phyloP scores from a whole-genome alignment of 306 rosid genomes.

The Bauhinia variegata region DNA sequence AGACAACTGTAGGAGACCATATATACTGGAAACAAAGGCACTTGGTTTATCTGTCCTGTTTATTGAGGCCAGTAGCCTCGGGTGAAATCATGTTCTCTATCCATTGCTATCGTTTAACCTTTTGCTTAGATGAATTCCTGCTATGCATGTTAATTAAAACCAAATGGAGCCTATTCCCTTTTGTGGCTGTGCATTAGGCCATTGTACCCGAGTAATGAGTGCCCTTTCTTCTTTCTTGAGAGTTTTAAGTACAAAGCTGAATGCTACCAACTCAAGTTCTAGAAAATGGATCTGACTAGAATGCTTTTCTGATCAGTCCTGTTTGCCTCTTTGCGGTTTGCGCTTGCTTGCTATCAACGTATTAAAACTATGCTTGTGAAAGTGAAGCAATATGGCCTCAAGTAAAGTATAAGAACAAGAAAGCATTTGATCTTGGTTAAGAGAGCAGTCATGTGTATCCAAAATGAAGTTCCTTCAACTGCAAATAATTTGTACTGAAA shows the following conservation, averaged over 20 bases:
- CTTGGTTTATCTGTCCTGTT: not conserved
- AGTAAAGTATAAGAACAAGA: not conserved
- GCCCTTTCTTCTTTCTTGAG: slow-evolving; percentile 33
- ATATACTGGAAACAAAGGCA: not conserved
- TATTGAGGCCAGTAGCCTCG: slow-evolving; percentile 5
- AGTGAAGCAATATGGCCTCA: not conserved
- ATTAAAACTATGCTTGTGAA: not conserved
- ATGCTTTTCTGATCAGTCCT: no score
- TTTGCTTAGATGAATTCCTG: not conserved
- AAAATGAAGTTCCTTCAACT: slow-evolving; percentile 39
- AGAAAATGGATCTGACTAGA: not conserved
- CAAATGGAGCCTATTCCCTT: not conserved
- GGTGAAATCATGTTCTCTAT: no score
- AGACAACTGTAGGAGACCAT: slow-evolving; percentile 12
- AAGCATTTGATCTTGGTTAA: not conserved
- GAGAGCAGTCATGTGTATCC: slow-evolving; percentile 12
- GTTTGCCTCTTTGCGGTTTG: not conserved
- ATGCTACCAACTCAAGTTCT: slow-evolving; percentile 48
- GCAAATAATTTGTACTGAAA: slow-evolving; percentile 60
- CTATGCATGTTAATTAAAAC: not conserved
- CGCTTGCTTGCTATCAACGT: not conserved
- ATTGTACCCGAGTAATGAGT: not conserved
- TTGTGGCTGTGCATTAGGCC: no score
- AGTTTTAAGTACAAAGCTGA: slow-evolving; percentile 64
- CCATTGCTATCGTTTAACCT: not conserved